Conservation (phyloP, 2,329 filamentous ascomycete species). For the Tolypocladium album region DNA sequence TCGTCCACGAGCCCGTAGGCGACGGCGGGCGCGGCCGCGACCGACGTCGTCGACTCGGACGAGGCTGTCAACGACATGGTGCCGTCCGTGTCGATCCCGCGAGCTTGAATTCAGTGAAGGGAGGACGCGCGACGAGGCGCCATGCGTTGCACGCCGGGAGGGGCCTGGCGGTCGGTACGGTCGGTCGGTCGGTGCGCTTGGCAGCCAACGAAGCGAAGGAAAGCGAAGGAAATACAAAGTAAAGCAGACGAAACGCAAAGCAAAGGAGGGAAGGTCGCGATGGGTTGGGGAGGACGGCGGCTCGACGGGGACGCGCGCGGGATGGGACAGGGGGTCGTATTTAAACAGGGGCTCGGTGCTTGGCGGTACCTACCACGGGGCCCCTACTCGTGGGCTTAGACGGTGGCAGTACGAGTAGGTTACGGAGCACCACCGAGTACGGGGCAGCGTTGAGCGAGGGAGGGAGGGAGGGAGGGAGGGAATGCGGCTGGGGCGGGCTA, state of each 20-base stretch:
- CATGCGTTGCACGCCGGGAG: neutral
- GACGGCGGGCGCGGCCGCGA: neutral
- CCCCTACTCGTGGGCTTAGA: no score
- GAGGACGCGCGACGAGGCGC: neutral
- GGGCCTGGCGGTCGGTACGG: no score
- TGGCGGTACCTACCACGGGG: no score
- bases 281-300: neutral
- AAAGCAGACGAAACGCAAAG: neutral
- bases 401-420: no score
- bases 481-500: no score
- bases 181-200: no score
- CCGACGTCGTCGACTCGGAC: neutral
- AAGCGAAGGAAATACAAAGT: neutral
- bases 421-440: no score
- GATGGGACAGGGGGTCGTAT: neutral
- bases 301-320: neutral
- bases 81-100: neutral
- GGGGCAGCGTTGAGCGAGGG: no score
- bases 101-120: neutral
- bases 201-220: neutral
- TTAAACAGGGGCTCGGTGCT: neutral
- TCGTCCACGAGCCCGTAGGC: slow-evolving; percentile 14
- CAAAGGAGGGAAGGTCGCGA: neutral
- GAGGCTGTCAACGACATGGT: neutral
- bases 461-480: no score